phyloP scores from a whole-genome alignment of 2,329 filamentous ascomycete genomes.

The Trichoderma cornu-damae region DNA sequence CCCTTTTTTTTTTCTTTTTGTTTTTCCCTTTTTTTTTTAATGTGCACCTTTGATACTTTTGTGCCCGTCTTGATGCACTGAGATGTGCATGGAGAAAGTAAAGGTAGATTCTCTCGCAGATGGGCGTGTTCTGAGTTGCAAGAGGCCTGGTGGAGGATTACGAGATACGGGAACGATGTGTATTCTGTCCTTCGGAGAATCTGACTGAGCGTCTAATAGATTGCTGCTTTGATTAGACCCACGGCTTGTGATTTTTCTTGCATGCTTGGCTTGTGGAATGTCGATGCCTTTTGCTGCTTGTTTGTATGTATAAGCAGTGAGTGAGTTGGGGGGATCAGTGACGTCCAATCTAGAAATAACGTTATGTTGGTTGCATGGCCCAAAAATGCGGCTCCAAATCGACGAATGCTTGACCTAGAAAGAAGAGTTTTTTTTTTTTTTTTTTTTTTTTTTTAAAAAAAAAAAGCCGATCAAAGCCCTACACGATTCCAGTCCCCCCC shows the following conservation, averaged over 20 bases:
- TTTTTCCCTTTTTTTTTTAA: slow-evolving; percentile 23
- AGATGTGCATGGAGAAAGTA: not conserved
- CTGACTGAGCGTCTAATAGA: slow-evolving; percentile 27
- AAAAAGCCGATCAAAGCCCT: not conserved
- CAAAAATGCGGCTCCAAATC: not conserved
- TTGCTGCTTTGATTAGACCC: slow-evolving; percentile 23
- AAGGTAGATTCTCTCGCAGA: slow-evolving; percentile 3
- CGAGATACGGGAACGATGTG: slow-evolving; percentile 10
- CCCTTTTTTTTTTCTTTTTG: slow-evolving; percentile 21
- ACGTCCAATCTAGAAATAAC: not conserved
- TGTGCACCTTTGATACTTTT: slow-evolving; percentile 20
- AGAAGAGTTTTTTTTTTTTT: too few relatives aligned
- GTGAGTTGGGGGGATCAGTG: not conserved
- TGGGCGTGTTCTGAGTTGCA: not conserved
- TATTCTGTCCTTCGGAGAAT: slow-evolving; percentile 17
- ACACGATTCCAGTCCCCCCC: too few relatives aligned
- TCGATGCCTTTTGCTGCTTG: not conserved
- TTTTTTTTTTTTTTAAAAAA: too few relatives aligned
- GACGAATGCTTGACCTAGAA: not conserved
- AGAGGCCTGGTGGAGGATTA: slow-evolving; percentile 10
- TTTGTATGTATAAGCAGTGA: too few relatives aligned
- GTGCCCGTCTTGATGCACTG: slow-evolving; percentile 9
- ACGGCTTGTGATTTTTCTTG: slow-evolving; percentile 2
- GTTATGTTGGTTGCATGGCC: not conserved
- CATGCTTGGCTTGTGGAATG: not conserved